Evolutionary conservation across 768 basidiomycete genomes (phyloP).

Genomic region (Russula vinacea): DNA sequence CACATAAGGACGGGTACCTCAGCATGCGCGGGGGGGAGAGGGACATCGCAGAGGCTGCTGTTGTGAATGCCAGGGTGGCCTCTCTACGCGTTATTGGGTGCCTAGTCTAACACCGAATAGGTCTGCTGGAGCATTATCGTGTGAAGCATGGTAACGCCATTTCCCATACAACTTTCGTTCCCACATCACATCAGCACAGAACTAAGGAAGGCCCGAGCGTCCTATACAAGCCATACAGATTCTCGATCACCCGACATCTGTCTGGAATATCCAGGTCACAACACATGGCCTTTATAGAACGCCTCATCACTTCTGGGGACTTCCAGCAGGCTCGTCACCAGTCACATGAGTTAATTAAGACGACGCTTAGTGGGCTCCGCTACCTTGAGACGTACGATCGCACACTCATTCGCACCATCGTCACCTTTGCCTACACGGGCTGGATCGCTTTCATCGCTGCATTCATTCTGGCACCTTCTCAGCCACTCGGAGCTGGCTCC

Average conservation of each 20-base stretch:
- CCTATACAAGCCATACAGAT: conserved; percentile 59
- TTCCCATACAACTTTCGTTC: neutral
- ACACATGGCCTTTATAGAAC: conserved; percentile 45
- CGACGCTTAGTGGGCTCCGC: conserved; percentile 58
- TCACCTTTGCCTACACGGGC: conserved; percentile 67
- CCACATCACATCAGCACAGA: conserved; percentile 41
- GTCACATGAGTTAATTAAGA: conserved; percentile 52
- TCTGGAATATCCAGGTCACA: conserved; percentile 36
- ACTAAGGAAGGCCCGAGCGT: conserved; percentile 56
- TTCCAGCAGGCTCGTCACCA: conserved; percentile 51
- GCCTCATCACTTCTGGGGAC: conserved; percentile 41
- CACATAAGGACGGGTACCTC: conserved; percentile 57
- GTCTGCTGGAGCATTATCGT: conserved; percentile 73
- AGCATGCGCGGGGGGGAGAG: conserved; percentile 45
- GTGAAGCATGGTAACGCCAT: conserved; percentile 63
- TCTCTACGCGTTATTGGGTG: neutral
- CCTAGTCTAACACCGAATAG: conserved; percentile 33
- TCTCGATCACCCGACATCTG: conserved; percentile 41
- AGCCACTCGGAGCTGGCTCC: conserved; percentile 2
- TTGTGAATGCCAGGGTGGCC: conserved; percentile 61
- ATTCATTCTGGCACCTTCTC: conserved; percentile 50
- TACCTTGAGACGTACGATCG: conserved; percentile 81
- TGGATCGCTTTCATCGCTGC: conserved; percentile 70
- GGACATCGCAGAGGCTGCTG: conserved; percentile 49
- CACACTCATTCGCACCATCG: conserved; percentile 63